Evolutionary conservation across 176 grass and related monocot genomes (phyloP).

Genomic region (Tillandsia leiboldiana): DNA sequence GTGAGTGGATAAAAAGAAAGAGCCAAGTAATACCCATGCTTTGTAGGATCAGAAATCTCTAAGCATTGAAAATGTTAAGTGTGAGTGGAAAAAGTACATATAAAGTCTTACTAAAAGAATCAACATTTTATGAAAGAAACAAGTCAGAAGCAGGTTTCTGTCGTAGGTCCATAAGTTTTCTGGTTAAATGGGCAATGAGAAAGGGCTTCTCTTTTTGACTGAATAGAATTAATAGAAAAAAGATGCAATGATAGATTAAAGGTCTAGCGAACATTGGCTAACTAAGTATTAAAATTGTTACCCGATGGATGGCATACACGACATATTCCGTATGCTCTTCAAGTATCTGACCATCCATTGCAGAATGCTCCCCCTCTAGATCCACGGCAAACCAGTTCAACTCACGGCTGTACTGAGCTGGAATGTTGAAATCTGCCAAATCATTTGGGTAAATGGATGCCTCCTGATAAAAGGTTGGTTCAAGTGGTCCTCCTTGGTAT

Average conservation of each 20-base stretch:
- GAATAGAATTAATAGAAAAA: neutral
- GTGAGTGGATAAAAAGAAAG: no score
- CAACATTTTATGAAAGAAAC: no score
- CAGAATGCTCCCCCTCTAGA: conserved; percentile 94
- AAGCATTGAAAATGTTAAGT: no score
- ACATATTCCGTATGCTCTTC: conserved; percentile 95
- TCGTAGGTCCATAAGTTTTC: neutral
- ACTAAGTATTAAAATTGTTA: conserved; percentile 24
- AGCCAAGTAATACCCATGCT: no score
- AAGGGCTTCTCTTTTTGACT: neutral
- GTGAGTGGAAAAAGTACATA: no score
- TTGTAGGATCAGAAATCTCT: no score
- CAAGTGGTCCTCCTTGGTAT: conserved; percentile 79
- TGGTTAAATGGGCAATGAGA: neutral
- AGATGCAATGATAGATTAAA: neutral
- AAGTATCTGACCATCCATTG: conserved; percentile 93
- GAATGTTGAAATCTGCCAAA: conserved; percentile 43
- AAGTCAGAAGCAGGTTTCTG: no score
- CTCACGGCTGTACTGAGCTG: conserved; percentile 44
- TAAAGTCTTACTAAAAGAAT: no score
- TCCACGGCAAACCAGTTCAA: conserved; percentile 96
- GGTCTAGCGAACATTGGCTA: neutral
- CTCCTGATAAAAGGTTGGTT: conserved; percentile 71
- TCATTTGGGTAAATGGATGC: conserved; percentile 29
- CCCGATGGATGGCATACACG: conserved; percentile 86